A percentile compares a stretch with the other conserved stretches of the same genome.
phyloP scores from a whole-genome alignment of 495 filamentous ascomycete genomes.

The Penicillium turbatum region DNA sequence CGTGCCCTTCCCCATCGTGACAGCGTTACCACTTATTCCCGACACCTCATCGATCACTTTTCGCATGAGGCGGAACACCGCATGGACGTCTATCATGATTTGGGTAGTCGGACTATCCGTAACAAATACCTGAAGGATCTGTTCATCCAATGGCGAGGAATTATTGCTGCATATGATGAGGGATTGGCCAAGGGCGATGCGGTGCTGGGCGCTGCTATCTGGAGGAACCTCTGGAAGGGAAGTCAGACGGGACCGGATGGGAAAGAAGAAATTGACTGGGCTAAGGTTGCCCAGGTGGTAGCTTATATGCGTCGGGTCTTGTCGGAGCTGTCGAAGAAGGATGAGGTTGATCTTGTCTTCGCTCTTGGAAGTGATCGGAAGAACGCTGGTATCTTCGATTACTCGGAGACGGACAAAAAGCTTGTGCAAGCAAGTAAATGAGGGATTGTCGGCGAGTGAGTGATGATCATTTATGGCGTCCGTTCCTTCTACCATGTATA shows the following conservation, averaged over 20 bases:
- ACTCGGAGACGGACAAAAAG: slow-evolving; percentile 31
- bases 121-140: slow-evolving; percentile 89
- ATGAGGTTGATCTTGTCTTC: slow-evolving; percentile 53
- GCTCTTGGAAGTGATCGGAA: slow-evolving; percentile 20
- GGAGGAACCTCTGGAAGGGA: slow-evolving; percentile 88
- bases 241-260: slow-evolving; percentile 37
- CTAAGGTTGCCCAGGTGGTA: slow-evolving; percentile 66
- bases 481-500: neutral
- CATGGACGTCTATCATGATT: slow-evolving; percentile 70
- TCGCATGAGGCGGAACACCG: slow-evolving; percentile 86
- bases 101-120: slow-evolving; percentile 59
- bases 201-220: slow-evolving; percentile 80
- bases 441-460: neutral
- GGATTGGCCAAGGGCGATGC: slow-evolving; percentile 79
- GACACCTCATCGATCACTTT: slow-evolving; percentile 84
- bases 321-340: slow-evolving; percentile 56
- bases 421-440: slow-evolving; percentile 30
- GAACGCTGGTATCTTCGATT: slow-evolving; percentile 33
- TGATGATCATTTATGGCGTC: neutral
- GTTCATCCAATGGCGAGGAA: slow-evolving; percentile 85
- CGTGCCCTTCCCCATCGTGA: slow-evolving; percentile 64
- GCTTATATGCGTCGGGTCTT: slow-evolving; percentile 71
- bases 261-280: slow-evolving; percentile 59
- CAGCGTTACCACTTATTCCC: slow-evolving; percentile 58
- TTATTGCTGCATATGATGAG: slow-evolving; percentile 81